phyloP scores from a whole-genome alignment of 306 rosid species.

The Pueraria montana region DNA sequence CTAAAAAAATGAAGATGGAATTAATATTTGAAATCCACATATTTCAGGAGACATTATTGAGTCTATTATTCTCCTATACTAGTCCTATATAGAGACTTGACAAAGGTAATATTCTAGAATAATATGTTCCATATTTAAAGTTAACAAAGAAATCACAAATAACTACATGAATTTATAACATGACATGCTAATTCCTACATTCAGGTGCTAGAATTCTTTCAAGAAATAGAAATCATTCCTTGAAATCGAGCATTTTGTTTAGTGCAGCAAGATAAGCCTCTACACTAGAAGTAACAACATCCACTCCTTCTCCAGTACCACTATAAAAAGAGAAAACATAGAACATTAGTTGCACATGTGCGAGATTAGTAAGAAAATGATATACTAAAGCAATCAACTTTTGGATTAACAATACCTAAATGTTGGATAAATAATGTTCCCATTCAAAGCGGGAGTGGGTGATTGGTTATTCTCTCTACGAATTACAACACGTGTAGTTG shows the following conservation, averaged over 20 bases:
- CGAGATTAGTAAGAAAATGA: background rate
- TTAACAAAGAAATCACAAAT: no score
- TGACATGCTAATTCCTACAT: background rate
- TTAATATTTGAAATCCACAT: no score
- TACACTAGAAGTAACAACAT: background rate
- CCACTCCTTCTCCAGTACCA: background rate
- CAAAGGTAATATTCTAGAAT: no score
- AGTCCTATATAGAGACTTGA: no score
- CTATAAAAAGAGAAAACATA: background rate
- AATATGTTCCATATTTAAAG: no score
- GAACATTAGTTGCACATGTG: background rate
- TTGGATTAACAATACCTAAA: background rate
- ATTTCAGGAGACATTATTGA: no score
- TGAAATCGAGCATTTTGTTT: background rate
- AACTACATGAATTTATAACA: no score
- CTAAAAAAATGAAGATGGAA: no score
- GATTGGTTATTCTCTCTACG: background rate
- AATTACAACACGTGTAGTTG: background rate
- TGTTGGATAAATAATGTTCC: background rate
- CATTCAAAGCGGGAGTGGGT: background rate
- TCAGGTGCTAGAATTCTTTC: background rate
- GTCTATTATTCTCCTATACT: no score
- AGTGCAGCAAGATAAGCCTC: background rate
- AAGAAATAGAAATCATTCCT: background rate
- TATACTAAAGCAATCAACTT: background rate